Conservation (phyloP, 2,329 filamentous ascomycete species). For the Thelonectria discophora region DNA sequence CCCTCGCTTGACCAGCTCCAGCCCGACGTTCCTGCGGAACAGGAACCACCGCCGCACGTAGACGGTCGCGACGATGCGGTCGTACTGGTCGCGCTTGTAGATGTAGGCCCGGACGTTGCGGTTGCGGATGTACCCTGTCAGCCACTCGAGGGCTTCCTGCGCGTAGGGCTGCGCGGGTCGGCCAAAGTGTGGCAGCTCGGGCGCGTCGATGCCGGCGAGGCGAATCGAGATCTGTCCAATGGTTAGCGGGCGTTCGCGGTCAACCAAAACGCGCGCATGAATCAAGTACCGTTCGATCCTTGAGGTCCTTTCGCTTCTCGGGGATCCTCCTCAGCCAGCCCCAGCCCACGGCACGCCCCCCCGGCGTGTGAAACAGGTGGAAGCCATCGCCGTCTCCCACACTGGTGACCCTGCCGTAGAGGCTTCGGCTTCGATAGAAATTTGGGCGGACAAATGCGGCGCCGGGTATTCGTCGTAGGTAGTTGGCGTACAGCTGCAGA, state of each 20-base stretch:
- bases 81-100: constrained; percentile 89
- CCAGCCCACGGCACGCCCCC: constrained; percentile 88
- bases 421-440: constrained; percentile 76
- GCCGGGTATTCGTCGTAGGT: constrained; percentile 84
- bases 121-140: constrained; percentile 75
- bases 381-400: constrained; percentile 98
- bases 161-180: constrained; percentile 85
- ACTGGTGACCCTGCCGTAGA: constrained; percentile 88
- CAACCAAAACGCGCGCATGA: constrained; percentile 37
- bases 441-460: constrained; percentile 77
- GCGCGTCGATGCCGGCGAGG: constrained; percentile 91
- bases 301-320: constrained; percentile 71
- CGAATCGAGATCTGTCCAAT: constrained; percentile 78
- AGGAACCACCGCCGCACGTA: constrained; percentile 75
- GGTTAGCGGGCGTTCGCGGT: constrained; percentile 28
- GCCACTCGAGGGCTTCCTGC: constrained; percentile 81
- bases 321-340: constrained; percentile 87
- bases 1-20: constrained; percentile 87
- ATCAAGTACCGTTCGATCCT: constrained; percentile 74
- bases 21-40: constrained; percentile 80
- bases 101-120: constrained; percentile 83
- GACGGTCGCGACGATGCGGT: constrained; percentile 87
- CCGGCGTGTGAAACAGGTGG: constrained; percentile 91
- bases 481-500: constrained; percentile 71
- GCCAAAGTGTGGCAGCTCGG: constrained; percentile 93